phyloP scores from a whole-genome alignment of 306 rosid species.

The Rosa multiflora region DNA sequence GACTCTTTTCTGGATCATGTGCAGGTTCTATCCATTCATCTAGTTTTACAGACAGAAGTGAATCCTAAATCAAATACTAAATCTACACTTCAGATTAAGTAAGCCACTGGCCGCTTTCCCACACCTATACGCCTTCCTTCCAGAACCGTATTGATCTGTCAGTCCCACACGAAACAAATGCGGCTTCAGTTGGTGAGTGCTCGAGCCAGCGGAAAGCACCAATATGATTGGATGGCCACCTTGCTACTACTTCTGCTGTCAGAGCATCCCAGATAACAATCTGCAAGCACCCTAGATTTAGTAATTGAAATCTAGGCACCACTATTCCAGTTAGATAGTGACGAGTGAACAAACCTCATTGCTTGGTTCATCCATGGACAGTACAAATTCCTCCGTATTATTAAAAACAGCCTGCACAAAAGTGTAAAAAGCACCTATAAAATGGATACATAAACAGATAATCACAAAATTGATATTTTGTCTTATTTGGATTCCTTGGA shows the following conservation, averaged over 20 bases:
- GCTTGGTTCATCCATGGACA: conserved; percentile 78
- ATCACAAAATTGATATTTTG: background rate
- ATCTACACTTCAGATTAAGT: background rate
- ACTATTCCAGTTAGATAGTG: conserved; percentile 11
- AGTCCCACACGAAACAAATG: conserved; percentile 79
- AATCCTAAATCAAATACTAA: background rate
- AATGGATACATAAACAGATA: background rate
- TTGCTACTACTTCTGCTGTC: conserved; percentile 78
- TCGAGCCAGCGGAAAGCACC: conserved; percentile 96
- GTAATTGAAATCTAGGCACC: conserved; percentile 19
- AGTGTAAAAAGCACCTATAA: conserved; percentile 14
- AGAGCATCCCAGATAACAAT: conserved; percentile 80
- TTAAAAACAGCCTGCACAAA: conserved; percentile 74
- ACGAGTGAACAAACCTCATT: conserved; percentile 68
- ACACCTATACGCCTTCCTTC: conserved; percentile 53
- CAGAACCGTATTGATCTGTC: conserved; percentile 86
- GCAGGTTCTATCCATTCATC: conserved; percentile 4
- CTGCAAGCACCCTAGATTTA: conserved; percentile 46
- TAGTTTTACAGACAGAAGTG: conserved; percentile 6
- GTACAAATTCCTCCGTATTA: conserved; percentile 74
- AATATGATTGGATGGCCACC: conserved; percentile 83
- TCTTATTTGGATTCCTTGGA: background rate
- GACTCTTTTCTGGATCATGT: background rate
- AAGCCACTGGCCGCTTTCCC: conserved; percentile 2
- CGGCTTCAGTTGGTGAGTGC: conserved; percentile 70